Evolutionary conservation across 1,139 yeast species (phyloP).

Genomic region (Taphrina communis): DNA sequence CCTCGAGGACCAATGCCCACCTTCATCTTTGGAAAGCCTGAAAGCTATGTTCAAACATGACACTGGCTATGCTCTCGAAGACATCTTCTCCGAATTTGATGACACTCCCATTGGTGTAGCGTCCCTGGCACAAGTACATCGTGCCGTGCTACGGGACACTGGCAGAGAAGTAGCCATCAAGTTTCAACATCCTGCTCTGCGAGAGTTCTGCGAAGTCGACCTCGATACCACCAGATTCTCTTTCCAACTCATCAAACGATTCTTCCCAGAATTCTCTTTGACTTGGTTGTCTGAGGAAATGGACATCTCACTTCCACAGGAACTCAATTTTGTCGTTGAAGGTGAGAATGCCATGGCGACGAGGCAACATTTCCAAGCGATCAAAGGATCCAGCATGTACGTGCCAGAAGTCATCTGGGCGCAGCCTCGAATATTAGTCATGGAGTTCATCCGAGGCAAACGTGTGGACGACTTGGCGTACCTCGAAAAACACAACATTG

Average conservation of each 20-base stretch:
- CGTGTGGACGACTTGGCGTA: constrained; percentile 78
- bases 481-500: constrained; percentile 66
- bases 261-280: constrained; percentile 91
- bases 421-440: constrained; percentile 71
- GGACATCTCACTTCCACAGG: constrained; percentile 82
- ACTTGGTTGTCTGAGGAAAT: constrained; percentile 94
- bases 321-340: constrained; percentile 83
- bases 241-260: constrained; percentile 71
- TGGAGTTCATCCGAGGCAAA: constrained; percentile 85
- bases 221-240: constrained; percentile 77
- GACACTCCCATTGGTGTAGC: constrained; percentile 90
- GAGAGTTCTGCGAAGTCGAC: constrained; percentile 89
- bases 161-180: constrained; percentile 89
- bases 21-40: constrained; percentile 73
- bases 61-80: constrained; percentile 63
- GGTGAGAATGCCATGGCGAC: constrained; percentile 80
- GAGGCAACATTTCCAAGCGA: constrained; percentile 64
- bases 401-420: constrained; percentile 77
- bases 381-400: constrained; percentile 72
- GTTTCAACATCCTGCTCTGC: constrained; percentile 87
- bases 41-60: constrained; percentile 69
- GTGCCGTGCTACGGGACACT: constrained; percentile 64
- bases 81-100: constrained; percentile 70
- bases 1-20: constrained; percentile 87
- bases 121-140: constrained; percentile 92